These are phyloP conservation scores for Phymatotrichopsis omnivora DNA, from an alignment of 2,329 filamentous ascomycete genomes.

Conservation along the genomic window DNA sequence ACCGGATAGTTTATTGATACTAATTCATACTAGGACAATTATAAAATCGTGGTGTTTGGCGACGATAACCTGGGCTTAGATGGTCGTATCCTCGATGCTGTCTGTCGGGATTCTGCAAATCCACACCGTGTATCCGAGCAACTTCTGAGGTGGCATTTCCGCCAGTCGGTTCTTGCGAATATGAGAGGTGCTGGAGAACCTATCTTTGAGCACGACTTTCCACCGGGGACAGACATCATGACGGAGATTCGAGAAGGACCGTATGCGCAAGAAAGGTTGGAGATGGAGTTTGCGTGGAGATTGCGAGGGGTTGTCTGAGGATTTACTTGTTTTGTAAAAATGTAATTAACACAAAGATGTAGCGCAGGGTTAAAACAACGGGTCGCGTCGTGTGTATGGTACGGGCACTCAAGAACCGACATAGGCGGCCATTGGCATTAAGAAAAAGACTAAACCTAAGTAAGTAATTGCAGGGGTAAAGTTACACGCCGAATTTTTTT, in stretches of 20 bases:
- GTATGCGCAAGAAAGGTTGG: slow-evolving; percentile 18
- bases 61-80: slow-evolving; percentile 13
- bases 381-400: too few species aligned
- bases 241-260: slow-evolving; percentile 7
- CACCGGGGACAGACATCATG: slow-evolving; percentile 19
- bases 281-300: slow-evolving; percentile 16
- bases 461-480: too few species aligned
- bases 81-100: slow-evolving; percentile 20
- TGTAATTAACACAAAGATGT: too few species aligned
- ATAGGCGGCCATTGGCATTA: too few species aligned
- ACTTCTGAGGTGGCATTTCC: slow-evolving; percentile 11
- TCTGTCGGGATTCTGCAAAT: slow-evolving; percentile 5
- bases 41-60: slow-evolving; percentile 20
- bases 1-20: background rate
- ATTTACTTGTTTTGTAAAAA: too few species aligned
- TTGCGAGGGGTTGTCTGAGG: too few species aligned
- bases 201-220: slow-evolving; percentile 20
- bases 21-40: slow-evolving; percentile 18
- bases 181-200: slow-evolving; percentile 16
- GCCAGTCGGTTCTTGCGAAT: slow-evolving; percentile 15
- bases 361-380: too few species aligned
- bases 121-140: slow-evolving; percentile 4
- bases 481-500: too few species aligned
- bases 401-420: too few species aligned
- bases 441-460: too few species aligned